Base-by-base conservation (phyloP, 2,329 filamentous ascomycete species). In the Paraphoma sp. region DNA sequence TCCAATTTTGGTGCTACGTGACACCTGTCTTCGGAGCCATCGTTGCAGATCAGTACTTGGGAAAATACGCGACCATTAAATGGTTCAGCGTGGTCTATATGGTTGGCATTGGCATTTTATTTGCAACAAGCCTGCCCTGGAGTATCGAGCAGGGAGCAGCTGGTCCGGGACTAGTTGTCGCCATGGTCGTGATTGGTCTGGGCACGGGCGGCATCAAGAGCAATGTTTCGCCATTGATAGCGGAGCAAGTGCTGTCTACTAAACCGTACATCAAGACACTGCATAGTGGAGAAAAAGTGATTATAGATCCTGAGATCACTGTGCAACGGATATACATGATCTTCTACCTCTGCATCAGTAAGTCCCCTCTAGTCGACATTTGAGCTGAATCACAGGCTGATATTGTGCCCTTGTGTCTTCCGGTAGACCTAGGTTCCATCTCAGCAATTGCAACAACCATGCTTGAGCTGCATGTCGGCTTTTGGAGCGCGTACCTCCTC, bases 191-290 rank as follows among this genome's bases (percentile, higher is more conserved):
- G 69, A 85, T 92, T 70, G 89, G 89, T n/a, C 75, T 91, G 30
- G 90, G 90, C 43, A 91, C 89, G 1, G 90, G 90, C 59, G 89
- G 91, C 68, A 92, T 93, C 84, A 94, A 93, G 81, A 86, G 88
- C 61, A 93, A 93, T 70, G 89, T 93, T 43, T 78, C 78, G 9
- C 81, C 81, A 2, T 60, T 83, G 29, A 81, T 82, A 53, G 80
- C 80, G 8, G 81, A 83, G 59, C 81, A 83, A 63, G 79, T 81
- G 47, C 72, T 70, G 7, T 73, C 74, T n/a, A 78, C 71, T 18
- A 76, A 69, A 23, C 76, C 78, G 23, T 77, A 76, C 48, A 67
- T 82, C 54, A 78, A 74, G 55, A 71, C 68, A 1, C 48, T 77
- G 57, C 70, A 69, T 29, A 65, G 57, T 3, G 79, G 79, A 6